Conservation (phyloP, 2,329 filamentous ascomycete genomes). For the Fusarium torulosum region DNA sequence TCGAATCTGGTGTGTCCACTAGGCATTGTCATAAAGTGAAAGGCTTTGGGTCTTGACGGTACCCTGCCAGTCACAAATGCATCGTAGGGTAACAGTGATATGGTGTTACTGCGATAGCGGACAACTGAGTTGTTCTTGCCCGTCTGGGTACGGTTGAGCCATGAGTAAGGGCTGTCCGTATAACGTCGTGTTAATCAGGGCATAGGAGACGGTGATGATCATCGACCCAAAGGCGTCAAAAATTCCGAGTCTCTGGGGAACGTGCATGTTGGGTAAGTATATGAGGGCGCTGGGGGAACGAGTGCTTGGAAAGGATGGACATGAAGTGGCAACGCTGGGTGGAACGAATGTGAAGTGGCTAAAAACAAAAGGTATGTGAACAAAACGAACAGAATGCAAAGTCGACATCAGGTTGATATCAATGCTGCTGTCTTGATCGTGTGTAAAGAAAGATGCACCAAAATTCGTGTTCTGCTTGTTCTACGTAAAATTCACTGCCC, state of each 20-base stretch:
- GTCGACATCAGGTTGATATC: too few relatives aligned
- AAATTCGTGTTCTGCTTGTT: too few relatives aligned
- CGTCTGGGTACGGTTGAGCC: not conserved
- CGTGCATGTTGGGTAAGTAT: constrained; percentile 7
- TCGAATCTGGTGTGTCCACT: not conserved
- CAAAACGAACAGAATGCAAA: not conserved
- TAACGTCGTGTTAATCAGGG: not conserved
- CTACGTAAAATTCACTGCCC: too few relatives aligned
- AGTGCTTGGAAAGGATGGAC: not conserved
- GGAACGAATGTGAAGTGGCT: not conserved
- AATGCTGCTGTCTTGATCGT: too few relatives aligned
- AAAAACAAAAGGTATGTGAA: not conserved
- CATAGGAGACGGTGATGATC: constrained; percentile 21
- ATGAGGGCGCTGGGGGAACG: constrained; percentile 20
- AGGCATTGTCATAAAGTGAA: constrained; percentile 1
- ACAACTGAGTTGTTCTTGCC: constrained; percentile 16
- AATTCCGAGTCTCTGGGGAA: constrained; percentile 19
- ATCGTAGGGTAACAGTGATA: not conserved
- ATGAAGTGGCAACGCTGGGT: not conserved
- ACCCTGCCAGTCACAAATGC: constrained; percentile 8
- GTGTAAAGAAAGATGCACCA: too few relatives aligned
- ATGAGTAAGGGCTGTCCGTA: constrained; percentile 3
- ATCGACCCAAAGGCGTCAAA: constrained; percentile 17
- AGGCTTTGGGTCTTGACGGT: constrained; percentile 1
- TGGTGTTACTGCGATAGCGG: not conserved